Base-by-base conservation (phyloP, 2,329 filamentous ascomycete species). In the Aspergillus ustus region DNA sequence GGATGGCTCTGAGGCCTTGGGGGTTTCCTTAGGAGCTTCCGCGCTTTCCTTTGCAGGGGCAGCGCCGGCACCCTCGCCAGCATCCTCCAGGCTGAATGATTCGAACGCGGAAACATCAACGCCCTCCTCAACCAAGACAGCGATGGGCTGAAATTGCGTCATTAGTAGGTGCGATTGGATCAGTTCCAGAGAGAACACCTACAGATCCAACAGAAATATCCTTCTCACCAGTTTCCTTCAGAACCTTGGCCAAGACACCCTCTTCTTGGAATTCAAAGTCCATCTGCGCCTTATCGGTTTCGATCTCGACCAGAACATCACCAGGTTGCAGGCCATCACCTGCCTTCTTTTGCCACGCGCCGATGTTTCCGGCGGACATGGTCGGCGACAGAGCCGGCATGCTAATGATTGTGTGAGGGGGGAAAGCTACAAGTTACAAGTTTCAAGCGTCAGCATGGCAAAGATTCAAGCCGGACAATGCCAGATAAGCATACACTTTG, bases 271-370 rank as follows among this genome's bases (percentile, higher is more conserved):
- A 98, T 82, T 99, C 95, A 78, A 99, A 98, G 84, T 99, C 95
- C 95, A 99, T 99, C 84, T 98, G 95, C 67, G 95, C 95, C 87
- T 99, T 99, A 82, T 99, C 95, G 72, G 95, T 99, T 87, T 99
- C 95, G 74, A 98, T 97, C 85, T 97, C 93, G 70, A 97, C 93
- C 70, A 99, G 83, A 51, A 99, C 95, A 78, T 99, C 95, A 77
- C 95, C 95, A 56, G 96, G 93, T 61, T 87, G 83, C 78, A 99
- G 89, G 66, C 84, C 75, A 80, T 99, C 95, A 76, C 95, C 95
- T 69, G 89, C 85, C 84, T 97, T 96, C 87, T 98, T 99, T 84
- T 98, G 92, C 95, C 95, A 99, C 67, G 89, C 84, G 73, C 95
- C 96, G 80, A 99, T 96, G 84, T 96, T 97, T 78, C 95, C 95